These are phyloP conservation scores for Phylloporus scabripes DNA, from an alignment of 768 basidiomycete genomes.

Conservation along the genomic window DNA sequence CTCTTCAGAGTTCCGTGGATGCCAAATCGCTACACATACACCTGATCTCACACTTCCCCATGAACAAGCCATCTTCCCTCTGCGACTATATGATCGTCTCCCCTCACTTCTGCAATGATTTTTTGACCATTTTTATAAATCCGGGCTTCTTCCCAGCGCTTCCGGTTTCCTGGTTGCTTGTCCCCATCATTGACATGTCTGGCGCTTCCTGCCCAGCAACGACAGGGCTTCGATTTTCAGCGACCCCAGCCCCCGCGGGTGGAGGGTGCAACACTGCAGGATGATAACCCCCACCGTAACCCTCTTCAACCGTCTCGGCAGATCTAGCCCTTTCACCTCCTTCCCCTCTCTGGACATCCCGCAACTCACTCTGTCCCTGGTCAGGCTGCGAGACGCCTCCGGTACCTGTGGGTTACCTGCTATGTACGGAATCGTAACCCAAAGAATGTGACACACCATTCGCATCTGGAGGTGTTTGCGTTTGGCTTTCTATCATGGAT, in stretches of 20 bases:
- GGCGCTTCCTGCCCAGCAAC: neutral
- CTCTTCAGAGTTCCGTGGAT: neutral
- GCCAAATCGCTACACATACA: neutral
- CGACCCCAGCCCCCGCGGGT: constrained; percentile 14
- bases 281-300: constrained; percentile 22
- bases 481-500: neutral
- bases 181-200: neutral
- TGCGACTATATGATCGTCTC: constrained; percentile 26
- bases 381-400: neutral
- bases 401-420: neutral
- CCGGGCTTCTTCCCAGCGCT: constrained; percentile 20
- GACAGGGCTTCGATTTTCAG: constrained; percentile 6
- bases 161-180: neutral
- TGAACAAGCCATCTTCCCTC: constrained; percentile 27
- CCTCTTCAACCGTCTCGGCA: neutral
- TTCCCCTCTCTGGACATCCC: constrained; percentile 2
- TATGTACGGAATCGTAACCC: neutral
- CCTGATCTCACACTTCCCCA: constrained; percentile 14
- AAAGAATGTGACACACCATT: constrained; percentile 7
- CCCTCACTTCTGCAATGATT: constrained; percentile 26
- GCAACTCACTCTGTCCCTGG: neutral
- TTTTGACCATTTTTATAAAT: constrained; percentile 28
- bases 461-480: neutral
- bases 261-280: constrained; percentile 28
- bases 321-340: neutral